Conservation (phyloP, 2,329 filamentous ascomycete species). For the Byssochlamys sp. region DNA sequence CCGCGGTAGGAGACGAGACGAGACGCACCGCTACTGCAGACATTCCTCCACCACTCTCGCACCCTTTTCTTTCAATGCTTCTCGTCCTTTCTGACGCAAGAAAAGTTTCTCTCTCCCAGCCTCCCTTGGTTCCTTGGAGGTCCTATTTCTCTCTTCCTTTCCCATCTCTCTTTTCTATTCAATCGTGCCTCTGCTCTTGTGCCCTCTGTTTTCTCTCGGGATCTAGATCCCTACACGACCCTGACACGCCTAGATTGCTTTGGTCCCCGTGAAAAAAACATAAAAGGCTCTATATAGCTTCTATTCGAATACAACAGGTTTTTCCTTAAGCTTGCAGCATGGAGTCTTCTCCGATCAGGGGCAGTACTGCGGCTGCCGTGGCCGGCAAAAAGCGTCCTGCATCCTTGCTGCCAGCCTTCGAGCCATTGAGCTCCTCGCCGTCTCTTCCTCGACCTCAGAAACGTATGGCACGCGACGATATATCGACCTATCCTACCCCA, state of each 20-base stretch:
- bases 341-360: constrained; percentile 33
- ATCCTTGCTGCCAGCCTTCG: constrained; percentile 41
- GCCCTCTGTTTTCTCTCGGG: constrained; percentile 5
- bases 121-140: constrained; percentile 9
- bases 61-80: constrained; percentile 15
- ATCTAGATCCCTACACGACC: constrained; percentile 8
- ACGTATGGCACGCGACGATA: constrained; percentile 36
- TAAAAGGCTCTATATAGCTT: constrained; percentile 7
- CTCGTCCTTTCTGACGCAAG: constrained; percentile 16
- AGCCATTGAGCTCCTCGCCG: constrained; percentile 41
- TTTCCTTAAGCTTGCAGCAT: constrained; percentile 16
- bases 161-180: constrained; percentile 5
- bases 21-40: constrained; percentile 24
- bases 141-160: constrained; percentile 8
- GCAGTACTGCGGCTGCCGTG: constrained; percentile 21
- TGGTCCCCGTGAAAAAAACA: constrained; percentile 3
- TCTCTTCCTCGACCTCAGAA: constrained; percentile 39
- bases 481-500: constrained; percentile 75
- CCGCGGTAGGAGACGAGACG: constrained; percentile 25
- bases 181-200: constrained; percentile 3
- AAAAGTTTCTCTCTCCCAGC: constrained; percentile 16
- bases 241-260: constrained; percentile 18
- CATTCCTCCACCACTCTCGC: constrained; percentile 25
- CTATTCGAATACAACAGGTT: constrained; percentile 3
- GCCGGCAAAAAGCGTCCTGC: constrained; percentile 39